Evolutionary conservation across 2,329 filamentous ascomycete species (phyloP), one percentile per base, ranked within the genome.

Genomic region (Fusarium mundagurra): DNA sequence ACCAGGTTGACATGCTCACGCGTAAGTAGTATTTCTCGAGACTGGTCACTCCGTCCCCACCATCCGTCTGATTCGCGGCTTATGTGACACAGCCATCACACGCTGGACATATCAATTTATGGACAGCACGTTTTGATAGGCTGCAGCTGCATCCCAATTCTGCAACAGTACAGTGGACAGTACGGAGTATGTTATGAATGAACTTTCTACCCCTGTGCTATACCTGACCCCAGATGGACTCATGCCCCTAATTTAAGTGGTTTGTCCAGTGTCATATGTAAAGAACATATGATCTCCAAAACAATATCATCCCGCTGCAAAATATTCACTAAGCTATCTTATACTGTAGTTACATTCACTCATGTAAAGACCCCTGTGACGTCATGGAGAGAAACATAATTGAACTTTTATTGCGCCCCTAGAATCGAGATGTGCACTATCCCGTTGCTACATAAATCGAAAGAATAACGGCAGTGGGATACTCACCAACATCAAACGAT

Each of bases 321-420:
- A 53, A 43, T 39, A 72, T n/a, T 53, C 60, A 38, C 50, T 43
- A 36, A 50, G 29, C 22, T 33, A n/a, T 16, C 22, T 33, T n/a
- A 18, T 33, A 33, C 47, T 50, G 22, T 16, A 50, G 22, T 9
- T 47, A 33, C 48, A 22, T 39, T 65, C 50, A 68, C 51, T 48
- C 33, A 58, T 44, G 36, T 6, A 8, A 16, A 51, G n/a, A 44
- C 9, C 8, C 22, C 24, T 43, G 54, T 54, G 53, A 62, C 38
- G 50, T 67, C 41, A 71, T 61, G 34, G 36, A 50, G 67, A 57
- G 60, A 73, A 69, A 73, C 66, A 73, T 68, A 67, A 70, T 65
- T 43, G 29, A 78, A 78, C 77, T 78, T 78, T 78, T 78, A 77
- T 78, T 78, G 77, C 76, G 77, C 77, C 77, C 64, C 68, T 76